Evolutionary conservation across 345 rosid genomes (phyloP), one percentile per base, ranked within the genome.

Genomic region (Balakata baccata): DNA sequence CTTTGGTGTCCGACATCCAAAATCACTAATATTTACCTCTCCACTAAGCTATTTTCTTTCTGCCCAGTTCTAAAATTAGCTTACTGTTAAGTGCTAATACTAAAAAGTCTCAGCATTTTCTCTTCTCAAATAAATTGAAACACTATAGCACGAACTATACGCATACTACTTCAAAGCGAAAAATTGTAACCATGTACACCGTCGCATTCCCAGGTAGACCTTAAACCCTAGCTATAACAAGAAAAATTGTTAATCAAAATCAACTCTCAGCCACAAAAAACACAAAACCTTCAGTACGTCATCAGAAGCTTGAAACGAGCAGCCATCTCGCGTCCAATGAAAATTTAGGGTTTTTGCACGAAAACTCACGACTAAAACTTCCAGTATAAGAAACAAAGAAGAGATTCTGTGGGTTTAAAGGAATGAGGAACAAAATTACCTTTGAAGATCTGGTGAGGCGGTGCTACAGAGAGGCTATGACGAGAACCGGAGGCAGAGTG

Each of bases 371-470:
- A 58, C 9, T 38, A 43, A 73, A 77, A 76, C 22, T 3, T 47
- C 43, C 11, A 38, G 52, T 23, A 11, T 16, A 9, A 59, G 18
- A 66, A 72, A 65, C 61, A 58, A 34, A 51, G 38, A 70, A 70
- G 43, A 47, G 29, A 74, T 10, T 8, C 17, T 64, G 23, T 41
- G 11, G 11, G 7, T 14, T 38, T 11, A 11, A 34, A 51, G 23
- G 23, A 38, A n/a, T 49, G 7, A 62, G 34, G 51, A 68, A 69
- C 0, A 49, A 68, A 39, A 57, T 66, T 54, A 89, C 97, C 96
- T 88, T 87, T 94, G 86, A 89, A 82, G 94, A 91, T 87, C 89
- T 82, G 86, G 81, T 72, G 88, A n/a, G 86, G 90, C 34, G 98
- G 89, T 69, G 84, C 79, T 79, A 91, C 56, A 72, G 87, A 74